Evolutionary conservation across 176 grass and related monocot species (phyloP).

Genomic region (Oryza rufipogon): DNA sequence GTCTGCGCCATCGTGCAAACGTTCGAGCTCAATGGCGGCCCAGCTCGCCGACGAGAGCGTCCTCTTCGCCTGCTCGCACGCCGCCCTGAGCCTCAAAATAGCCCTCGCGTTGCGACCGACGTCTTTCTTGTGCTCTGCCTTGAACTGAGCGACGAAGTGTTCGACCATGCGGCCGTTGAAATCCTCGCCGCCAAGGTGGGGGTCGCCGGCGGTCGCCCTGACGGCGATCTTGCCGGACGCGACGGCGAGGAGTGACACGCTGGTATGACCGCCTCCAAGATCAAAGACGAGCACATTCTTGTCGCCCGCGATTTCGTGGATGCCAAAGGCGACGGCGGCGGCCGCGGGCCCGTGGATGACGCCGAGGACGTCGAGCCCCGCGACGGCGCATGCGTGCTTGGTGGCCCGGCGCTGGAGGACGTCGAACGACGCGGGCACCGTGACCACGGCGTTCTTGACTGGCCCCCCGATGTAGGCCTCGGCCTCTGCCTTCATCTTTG

Average conservation of each 20-base stretch:
- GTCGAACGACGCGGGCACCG: constrained; percentile 39
- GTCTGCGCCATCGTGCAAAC: constrained; percentile 44
- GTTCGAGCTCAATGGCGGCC: constrained; percentile 33
- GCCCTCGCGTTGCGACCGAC: constrained; percentile 23
- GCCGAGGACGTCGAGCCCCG: constrained; percentile 31
- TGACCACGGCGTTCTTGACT: constrained; percentile 31
- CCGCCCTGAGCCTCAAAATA: constrained; percentile 37
- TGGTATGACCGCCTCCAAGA: constrained; percentile 31
- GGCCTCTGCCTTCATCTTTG: constrained; percentile 19
- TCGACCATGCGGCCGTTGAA: constrained; percentile 46
- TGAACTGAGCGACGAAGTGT: constrained; percentile 38
- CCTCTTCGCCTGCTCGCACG: constrained; percentile 51
- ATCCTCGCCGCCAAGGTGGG: constrained; percentile 44
- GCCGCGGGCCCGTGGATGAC: constrained; percentile 36
- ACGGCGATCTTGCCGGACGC: background rate
- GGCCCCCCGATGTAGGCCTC: constrained; percentile 14
- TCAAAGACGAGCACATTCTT: constrained; percentile 51
- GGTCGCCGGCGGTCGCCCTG: constrained; percentile 34
- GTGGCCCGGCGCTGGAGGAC: constrained; percentile 22
- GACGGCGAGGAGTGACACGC: constrained; percentile 17
- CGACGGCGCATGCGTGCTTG: constrained; percentile 18
- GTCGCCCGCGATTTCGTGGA: background rate
- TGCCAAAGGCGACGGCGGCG: constrained; percentile 20
- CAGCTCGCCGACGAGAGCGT: constrained; percentile 17
- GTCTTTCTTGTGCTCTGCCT: constrained; percentile 31